Base-by-base conservation (phyloP, 2,329 filamentous ascomycete species). In the Neofusicoccum umdonicola region DNA sequence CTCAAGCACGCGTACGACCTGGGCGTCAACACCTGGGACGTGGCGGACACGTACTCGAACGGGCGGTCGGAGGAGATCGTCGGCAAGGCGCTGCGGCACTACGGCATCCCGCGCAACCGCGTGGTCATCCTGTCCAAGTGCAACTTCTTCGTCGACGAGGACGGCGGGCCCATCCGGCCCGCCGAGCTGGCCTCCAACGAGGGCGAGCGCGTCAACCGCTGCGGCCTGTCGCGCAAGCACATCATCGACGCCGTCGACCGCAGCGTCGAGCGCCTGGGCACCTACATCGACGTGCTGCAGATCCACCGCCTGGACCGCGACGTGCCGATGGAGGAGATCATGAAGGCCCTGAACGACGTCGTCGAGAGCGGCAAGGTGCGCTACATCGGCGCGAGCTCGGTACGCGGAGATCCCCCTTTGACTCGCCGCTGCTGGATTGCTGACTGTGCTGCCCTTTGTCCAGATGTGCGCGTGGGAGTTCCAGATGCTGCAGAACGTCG, bases 201-300 rank as follows among this genome's bases (percentile, higher is more conserved):
- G 17, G 72, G 71, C 1, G 58, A 22, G 27, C 65, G 72, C 52
- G 74, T 77, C 4, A 79, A 79, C 62, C 72, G 70, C 13, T 71
- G 73, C 56, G 78, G 77, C 0, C 66, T 79, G n/a, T 73, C 69
- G 61, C 70, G 77, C 48, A 77, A 76, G 61, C 74, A 78, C 57
- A 79, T 80, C 35, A 72, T 80, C 54, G 76, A 78, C 47, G 77
- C 77, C 0, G 78, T 80, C 0, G 72, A 78, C 15, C 71, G 65
- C 7, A 56, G 45, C 44, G 51, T 71, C 15, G 47, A 54, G 42
- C 76, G 86, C 7, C 77, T 89, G 37, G 82, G 82, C 22, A 87
- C 83, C 17, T 88, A 89, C 73, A 84, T 88, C 67, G 86, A 89
- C 69, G 82, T 88, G 15, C 78, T 88, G 3, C 85, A 88, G 71